These are phyloP conservation scores for Plasmodium relictum DNA, from an alignment of 169 alveolate species.

Conservation along the genomic window DNA sequence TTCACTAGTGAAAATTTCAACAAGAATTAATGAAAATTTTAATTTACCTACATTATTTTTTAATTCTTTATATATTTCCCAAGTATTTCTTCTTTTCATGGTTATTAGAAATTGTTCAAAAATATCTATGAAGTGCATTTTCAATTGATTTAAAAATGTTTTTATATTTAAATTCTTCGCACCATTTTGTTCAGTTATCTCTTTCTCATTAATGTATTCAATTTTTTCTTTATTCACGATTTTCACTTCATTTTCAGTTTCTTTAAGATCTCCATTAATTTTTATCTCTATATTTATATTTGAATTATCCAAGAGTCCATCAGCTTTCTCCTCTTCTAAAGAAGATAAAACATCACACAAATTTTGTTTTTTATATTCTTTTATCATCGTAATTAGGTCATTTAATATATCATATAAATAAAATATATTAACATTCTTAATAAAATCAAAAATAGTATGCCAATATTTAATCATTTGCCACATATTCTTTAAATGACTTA, in stretches of 20 bases:
- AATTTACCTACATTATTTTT: constrained; percentile 73
- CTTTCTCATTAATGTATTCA: not conserved
- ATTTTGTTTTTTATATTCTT: constrained; percentile 44
- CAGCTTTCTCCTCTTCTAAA: constrained; percentile 16
- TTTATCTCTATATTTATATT: not conserved
- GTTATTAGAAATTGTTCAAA: constrained; percentile 67
- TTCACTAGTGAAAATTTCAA: constrained; percentile 72
- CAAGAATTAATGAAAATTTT: constrained; percentile 67
- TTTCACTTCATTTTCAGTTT: not conserved
- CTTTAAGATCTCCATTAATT: not conserved
- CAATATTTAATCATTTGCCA: constrained; percentile 73
- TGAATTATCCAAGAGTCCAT: not conserved
- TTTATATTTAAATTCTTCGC: constrained; percentile 41
- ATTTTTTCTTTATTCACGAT: not conserved
- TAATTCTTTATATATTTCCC: constrained; percentile 77
- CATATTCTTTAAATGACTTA: constrained; percentile 45
- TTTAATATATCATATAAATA: constrained; percentile 56
- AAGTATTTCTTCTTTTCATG: constrained; percentile 52
- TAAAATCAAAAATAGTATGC: constrained; percentile 51
- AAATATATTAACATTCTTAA: constrained; percentile 74
- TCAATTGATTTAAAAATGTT: constrained; percentile 48
- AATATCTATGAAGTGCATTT: constrained; percentile 37
- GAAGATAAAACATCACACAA: constrained; percentile 14
- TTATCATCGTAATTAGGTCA: constrained; percentile 33
- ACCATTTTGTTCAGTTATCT: not conserved